Base-by-base conservation (phyloP, 1,139 yeast species). In the Nakaseomyces delphensis region DNA sequence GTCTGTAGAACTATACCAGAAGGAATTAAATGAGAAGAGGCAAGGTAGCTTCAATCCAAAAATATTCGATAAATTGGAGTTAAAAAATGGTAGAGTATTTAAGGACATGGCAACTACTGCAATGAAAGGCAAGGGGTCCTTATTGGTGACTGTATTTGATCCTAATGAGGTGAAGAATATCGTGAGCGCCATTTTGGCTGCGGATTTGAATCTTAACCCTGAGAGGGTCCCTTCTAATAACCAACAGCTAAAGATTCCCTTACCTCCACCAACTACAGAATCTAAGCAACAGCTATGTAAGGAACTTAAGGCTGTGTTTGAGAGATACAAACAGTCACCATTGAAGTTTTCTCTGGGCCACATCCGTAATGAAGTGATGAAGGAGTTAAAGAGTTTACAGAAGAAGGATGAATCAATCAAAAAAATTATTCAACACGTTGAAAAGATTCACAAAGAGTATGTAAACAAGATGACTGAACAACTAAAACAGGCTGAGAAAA, bases 61-160 rank as follows among this genome's bases (percentile, higher is more conserved):
- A 28, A 71, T 82, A 20, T 83, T 86, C 54, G 83, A 83, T 59
- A 63, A 71, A 13, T 62, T 86, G 47, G 62, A 62, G 37, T 73
- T 87, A 9, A 69, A 70, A 30, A 65, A 66, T 44, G 60, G 64
- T n/a, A 58, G 63, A 5, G 70, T 69, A 6, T 82, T 81, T 56
- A 71, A 74, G 4, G 70, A 77, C 7, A 63, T 87, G 25, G 96
- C 96, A 0, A 83, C 84, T 48, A 79, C 94, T 6, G 71, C 85
- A 0, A 56, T 79, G 42, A 83, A 85, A 54, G 91, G 91, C 9
- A 73, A 76, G 44, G 71, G 85, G 54, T 71, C 77, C 45, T 69
- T 83, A 41, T 66, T 77, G 38, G 73, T 89, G 24, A 86, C 95
- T 0, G 91, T 87, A 2, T 89, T 81, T 61, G 96, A 87, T 54